phyloP scores from a whole-genome alignment of 2,329 filamentous ascomycete genomes.

The Hypoxylon sp. region DNA sequence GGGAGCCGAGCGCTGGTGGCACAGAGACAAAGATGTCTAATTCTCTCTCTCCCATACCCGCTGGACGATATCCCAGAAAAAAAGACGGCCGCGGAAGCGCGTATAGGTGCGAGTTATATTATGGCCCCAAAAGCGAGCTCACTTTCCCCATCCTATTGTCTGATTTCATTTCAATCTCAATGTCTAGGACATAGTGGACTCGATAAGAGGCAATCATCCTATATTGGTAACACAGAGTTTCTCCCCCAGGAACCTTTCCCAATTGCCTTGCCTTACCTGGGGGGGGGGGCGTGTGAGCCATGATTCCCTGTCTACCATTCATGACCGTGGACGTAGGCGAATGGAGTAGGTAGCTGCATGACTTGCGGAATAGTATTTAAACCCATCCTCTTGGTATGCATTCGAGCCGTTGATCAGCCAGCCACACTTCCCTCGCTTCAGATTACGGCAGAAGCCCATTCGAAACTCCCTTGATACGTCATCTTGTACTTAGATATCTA shows the following conservation, averaged over 20 bases:
- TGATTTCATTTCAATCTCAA: slow-evolving; percentile 43
- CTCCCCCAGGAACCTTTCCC: slow-evolving; percentile 30
- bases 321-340: slow-evolving; percentile 26
- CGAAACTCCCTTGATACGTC: slow-evolving; percentile 4
- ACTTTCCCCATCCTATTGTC: slow-evolving; percentile 34
- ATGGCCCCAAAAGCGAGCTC: slow-evolving; percentile 23
- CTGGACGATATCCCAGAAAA: slow-evolving; percentile 37
- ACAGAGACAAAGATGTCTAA: slow-evolving; percentile 41
- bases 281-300: too few relatives aligned
- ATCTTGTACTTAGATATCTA: not conserved
- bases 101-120: slow-evolving; percentile 30
- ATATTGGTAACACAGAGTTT: slow-evolving; percentile 42
- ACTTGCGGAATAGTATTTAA: too few relatives aligned
- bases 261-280: too few relatives aligned
- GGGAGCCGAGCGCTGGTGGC: slow-evolving; percentile 40
- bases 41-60: slow-evolving; percentile 30
- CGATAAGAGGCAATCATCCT: slow-evolving; percentile 44
- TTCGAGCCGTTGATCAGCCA: slow-evolving; percentile 19
- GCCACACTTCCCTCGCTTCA: slow-evolving; percentile 2
- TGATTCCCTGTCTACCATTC: slow-evolving; percentile 23
- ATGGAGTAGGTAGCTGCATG: slow-evolving; percentile 31
- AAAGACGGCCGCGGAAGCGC: slow-evolving; percentile 32
- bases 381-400: too few relatives aligned
- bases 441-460: slow-evolving; percentile 2
- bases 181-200: slow-evolving; percentile 47